Evolutionary conservation across 2,329 filamentous ascomycete genomes (phyloP), one percentile per base, ranked within the genome.

Genomic region (Geosmithia flava): DNA sequence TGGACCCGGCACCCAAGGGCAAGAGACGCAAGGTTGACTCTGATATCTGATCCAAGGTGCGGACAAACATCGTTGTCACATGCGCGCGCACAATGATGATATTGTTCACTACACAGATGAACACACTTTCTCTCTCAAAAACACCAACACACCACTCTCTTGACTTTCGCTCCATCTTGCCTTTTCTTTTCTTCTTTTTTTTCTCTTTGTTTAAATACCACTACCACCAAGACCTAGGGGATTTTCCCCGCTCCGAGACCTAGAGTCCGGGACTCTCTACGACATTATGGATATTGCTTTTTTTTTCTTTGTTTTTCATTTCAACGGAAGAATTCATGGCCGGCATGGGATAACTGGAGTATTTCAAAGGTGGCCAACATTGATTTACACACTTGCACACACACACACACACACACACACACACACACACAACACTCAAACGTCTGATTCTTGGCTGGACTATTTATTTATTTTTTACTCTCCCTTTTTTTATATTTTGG

Each of bases 1-100:
- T 97, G 69, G 86, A 89, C 54, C 87, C 90, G 20, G 88, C 90
- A 39, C 91, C 89, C 7, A 90, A 90, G 65, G 90, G 90, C 54
- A 97, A 96, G 76, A 81, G 89, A 69, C 83, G 90, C 69, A 94
- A 87, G 72, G 64, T 74, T 45, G 71, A 75, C 53, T 71, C 57
- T 60, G 49, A 27, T 27, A 27, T 37, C 33, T 37, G 33, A 37
- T 37, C 11, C 13, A 37, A 37, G 6, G 3, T 11, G 11, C 33
- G 33, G 33, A 11, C 33, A 37, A 40, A 20, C 16, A 40, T 16
- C 20, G 39, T 20, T 20, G 47, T 48, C 19, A 27, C 43, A 52
- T 47, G 37, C 50, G 42, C 41, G 44, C n/a, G n/a, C n/a, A 40
- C 20, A 20, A 16, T 17, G 27, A 33, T 33, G 23, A 4, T 8